Percentiles rank a stretch among this genome's conserved stretches.
These are phyloP conservation scores for Aspergillus sp. DNA, from an alignment of 2,329 filamentous ascomycete species.

Conservation along the genomic window DNA sequence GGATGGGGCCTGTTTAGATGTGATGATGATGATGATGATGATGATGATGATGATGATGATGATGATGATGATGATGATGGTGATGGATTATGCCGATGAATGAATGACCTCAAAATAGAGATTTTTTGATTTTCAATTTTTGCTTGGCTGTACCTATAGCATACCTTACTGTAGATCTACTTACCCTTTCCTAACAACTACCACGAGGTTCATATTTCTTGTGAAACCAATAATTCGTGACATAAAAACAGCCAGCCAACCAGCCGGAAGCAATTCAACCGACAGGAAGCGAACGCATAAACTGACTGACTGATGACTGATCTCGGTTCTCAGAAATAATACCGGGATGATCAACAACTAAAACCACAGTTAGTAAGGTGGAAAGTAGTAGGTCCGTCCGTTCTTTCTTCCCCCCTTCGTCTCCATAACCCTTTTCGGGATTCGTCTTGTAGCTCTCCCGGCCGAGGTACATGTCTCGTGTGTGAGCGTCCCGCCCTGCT, in stretches of 20 bases:
- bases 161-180: no score
- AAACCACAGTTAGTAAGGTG: background rate
- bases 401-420: slow-evolving; percentile 12
- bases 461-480: slow-evolving; percentile 23
- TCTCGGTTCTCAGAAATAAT: slow-evolving; percentile 5
- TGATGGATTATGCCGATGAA: no score
- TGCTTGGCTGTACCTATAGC: no score
- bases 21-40: no score
- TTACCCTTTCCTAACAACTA: no score
- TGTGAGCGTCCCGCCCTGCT: slow-evolving; percentile 17
- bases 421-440: slow-evolving; percentile 21
- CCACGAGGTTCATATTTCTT: background rate
- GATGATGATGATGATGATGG: no score
- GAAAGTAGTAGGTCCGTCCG: background rate
- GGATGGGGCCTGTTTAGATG: background rate
- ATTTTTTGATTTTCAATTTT: no score
- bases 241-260: no score
- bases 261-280: slow-evolving; percentile 6
- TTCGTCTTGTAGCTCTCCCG: slow-evolving; percentile 7
- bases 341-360: slow-evolving; percentile 22
- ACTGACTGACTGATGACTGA: background rate
- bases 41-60: no score
- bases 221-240: background rate
- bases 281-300: background rate
- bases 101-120: no score